A percentile compares a stretch with the other conserved stretches of the same genome.
Evolutionary conservation across 129 eudicot genomes (phyloP).

Genomic region (Ambrosia artemisiifolia): DNA sequence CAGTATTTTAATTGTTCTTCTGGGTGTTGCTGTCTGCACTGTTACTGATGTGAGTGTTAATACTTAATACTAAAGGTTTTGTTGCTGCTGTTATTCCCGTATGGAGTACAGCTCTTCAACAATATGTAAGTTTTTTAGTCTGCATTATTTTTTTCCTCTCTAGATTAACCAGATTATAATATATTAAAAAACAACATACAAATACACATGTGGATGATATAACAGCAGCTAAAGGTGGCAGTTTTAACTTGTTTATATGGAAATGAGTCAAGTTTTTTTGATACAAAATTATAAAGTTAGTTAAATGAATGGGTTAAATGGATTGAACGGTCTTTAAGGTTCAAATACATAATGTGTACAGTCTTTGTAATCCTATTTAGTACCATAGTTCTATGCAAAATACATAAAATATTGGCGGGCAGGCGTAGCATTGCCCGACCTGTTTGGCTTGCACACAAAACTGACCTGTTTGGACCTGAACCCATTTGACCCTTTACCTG

Average conservation of each 20-base stretch:
- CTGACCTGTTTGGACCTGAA: neutral
- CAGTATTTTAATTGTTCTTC: slow-evolving; percentile 53
- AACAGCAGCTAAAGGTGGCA: neutral
- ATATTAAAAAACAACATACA: no score
- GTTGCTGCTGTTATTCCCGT: slow-evolving; percentile 70
- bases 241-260: neutral
- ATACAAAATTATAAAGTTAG: neutral
- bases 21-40: slow-evolving; percentile 75
- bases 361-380: neutral
- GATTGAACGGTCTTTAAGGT: neutral
- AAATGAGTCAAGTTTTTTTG: neutral
- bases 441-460: neutral
- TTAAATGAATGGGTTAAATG: neutral
- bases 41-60: slow-evolving; percentile 78
- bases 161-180: neutral
- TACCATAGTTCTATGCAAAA: neutral
- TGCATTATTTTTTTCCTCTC: neutral
- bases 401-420: neutral
- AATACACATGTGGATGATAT: neutral
- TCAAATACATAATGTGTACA: neutral
- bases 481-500: no score
- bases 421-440: neutral
- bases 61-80: slow-evolving; percentile 63
- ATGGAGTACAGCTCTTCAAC: slow-evolving; percentile 77
- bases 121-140: slow-evolving; percentile 49